Evolutionary conservation across 2,329 filamentous ascomycete species (phyloP).

Genomic region (Paracoccidioides brasiliensis): DNA sequence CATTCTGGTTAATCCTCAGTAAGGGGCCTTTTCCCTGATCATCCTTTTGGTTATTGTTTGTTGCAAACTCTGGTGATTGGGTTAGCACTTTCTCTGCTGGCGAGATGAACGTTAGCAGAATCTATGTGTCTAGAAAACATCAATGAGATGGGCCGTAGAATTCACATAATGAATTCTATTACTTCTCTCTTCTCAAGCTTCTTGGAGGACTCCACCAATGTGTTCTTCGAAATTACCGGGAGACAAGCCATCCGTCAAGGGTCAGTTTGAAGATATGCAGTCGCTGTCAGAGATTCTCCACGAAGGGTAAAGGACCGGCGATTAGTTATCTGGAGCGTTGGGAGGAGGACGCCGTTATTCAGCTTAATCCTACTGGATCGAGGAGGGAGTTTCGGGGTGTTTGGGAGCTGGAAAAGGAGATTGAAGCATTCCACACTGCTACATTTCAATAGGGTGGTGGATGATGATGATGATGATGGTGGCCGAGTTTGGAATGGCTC

Average conservation of each 20-base stretch:
- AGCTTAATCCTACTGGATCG: background rate
- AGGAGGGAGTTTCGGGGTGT: background rate
- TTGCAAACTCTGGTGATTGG: background rate
- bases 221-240: slow-evolving; percentile 26
- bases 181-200: too few species aligned
- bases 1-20: background rate
- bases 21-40: background rate
- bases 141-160: too few species aligned
- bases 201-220: too few species aligned
- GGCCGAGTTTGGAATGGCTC: background rate
- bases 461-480: background rate
- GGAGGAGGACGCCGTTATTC: background rate
- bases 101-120: too few species aligned
- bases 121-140: too few species aligned
- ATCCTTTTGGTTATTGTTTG: background rate
- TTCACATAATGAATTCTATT: too few species aligned
- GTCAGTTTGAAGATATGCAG: background rate
- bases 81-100: background rate
- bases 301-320: background rate
- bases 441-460: background rate
- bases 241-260: background rate
- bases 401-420: background rate
- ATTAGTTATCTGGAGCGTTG: background rate
- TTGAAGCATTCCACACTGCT: background rate
- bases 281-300: slow-evolving; percentile 1